Conservation (phyloP, 768 basidiomycete species). For the Jaapia argillacea region DNA sequence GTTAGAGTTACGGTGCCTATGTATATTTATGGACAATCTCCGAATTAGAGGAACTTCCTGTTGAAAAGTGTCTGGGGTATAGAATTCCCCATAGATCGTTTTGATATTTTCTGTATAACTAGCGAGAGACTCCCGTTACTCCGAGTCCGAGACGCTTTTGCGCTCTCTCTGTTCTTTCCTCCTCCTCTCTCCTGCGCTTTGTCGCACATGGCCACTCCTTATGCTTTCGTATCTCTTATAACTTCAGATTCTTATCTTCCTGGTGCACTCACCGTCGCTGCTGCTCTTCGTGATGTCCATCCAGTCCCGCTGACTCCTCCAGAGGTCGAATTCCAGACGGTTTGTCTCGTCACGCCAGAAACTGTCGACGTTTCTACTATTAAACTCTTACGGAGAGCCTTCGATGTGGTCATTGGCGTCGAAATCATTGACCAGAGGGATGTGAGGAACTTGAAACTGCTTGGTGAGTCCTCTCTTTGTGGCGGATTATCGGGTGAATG, state of each 20-base stretch:
- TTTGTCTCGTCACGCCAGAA: slow-evolving; percentile 92
- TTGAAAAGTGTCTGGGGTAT: no score
- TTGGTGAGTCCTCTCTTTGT: slow-evolving; percentile 49
- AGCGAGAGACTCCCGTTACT: no score
- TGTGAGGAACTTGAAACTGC: slow-evolving; percentile 55
- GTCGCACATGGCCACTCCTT: slow-evolving; percentile 47
- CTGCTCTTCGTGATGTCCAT: slow-evolving; percentile 78
- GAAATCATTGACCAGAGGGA: slow-evolving; percentile 75
- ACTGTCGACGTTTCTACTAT: slow-evolving; percentile 78
- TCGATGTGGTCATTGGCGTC: slow-evolving; percentile 83
- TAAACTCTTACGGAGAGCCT: slow-evolving; percentile 69
- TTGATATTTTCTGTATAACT: no score
- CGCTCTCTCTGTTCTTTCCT: not conserved
- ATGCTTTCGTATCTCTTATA: slow-evolving; percentile 87
- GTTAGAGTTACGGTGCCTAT: no score
- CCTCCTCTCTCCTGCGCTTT: slow-evolving; percentile 7
- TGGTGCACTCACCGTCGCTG: slow-evolving; percentile 80
- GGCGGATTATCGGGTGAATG: not conserved
- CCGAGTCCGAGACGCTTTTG: no score
- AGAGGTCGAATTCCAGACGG: slow-evolving; percentile 64
- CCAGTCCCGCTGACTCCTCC: slow-evolving; percentile 43
- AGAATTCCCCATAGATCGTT: no score
- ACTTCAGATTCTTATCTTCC: slow-evolving; percentile 91
- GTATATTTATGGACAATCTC: no score
- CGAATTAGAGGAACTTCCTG: no score